Evolutionary conservation across 495 filamentous ascomycete species (phyloP).

Genomic region (Elasticomyces elasticus): DNA sequence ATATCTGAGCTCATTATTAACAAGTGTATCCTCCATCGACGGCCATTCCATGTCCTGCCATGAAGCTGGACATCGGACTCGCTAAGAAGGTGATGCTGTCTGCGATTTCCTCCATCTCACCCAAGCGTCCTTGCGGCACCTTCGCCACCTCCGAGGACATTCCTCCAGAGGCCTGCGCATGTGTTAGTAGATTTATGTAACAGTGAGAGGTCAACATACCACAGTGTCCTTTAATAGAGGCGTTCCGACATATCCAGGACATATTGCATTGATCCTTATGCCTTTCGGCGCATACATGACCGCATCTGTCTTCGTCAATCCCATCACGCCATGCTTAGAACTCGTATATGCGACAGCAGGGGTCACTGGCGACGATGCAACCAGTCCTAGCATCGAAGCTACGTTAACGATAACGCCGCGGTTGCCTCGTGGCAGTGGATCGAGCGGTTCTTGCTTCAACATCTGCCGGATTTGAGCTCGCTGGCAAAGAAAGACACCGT

Average conservation of each 20-base stretch:
- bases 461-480: conserved; percentile 41
- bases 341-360: conserved; percentile 33
- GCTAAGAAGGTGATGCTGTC: conserved; percentile 32
- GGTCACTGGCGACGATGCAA: conserved; percentile 16
- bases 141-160: conserved; percentile 31
- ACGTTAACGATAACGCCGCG: conserved; percentile 31
- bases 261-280: conserved; percentile 44
- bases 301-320: conserved; percentile 40
- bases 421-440: conserved; percentile 7
- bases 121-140: conserved; percentile 28
- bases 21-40: conserved; percentile 24
- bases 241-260: conserved; percentile 36
- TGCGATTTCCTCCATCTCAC: conserved; percentile 32
- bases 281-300: conserved; percentile 35
- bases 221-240: conserved; percentile 30
- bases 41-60: conserved; percentile 27
- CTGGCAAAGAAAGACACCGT: conserved; percentile 40
- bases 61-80: conserved; percentile 36
- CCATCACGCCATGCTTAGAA: conserved; percentile 38
- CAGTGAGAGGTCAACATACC: not conserved
- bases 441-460: conserved; percentile 33
- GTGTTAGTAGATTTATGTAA: not conserved
- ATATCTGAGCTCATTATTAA: conserved; percentile 1
- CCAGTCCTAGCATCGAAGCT: conserved; percentile 27
- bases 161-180: conserved; percentile 4